Base-by-base conservation (phyloP, 768 basidiomycete genomes). In the Arthromyces matolae region DNA sequence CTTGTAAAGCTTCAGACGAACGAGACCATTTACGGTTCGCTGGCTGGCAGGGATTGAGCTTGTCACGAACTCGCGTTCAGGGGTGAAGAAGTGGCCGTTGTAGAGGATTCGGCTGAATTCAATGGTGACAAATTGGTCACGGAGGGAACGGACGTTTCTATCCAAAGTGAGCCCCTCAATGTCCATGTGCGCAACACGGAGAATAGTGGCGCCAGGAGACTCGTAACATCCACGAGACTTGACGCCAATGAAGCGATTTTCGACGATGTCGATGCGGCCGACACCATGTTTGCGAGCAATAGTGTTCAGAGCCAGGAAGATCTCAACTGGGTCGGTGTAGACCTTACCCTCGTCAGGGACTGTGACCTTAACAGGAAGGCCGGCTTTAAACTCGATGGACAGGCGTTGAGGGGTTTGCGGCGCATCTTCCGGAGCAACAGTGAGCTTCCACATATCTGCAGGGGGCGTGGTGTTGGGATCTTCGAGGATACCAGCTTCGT, bases 171-270 rank as follows among this genome's bases (percentile, higher is more conserved):
- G 80, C 35, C 96, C 96, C 68, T 98, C 96, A 57, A 99, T 71
- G 58, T 99, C 96, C 68, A 99, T 76, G 72, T 98, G 96, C 6
- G 96, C 95, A 13, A 78, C 84, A 51, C 96, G 90, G 38, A 99
- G 77, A 71, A 98, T 97, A 41, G 94, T 96, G 19, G 93, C 96
- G 5, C 86, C 96, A 13, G 96, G 96, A 1, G 89, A 87, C 70
- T 99, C 96, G 75, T 99, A 99, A 73, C 96, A 99, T n/a, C 96
- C 96, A 25, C 96, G 90, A 39, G 90, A 93, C 71, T 98, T 99
- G 64, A 99, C 96, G 47, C 96, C 96, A 65, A 98, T 97, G 75
- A 96, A 99, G 45, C 96, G 81, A 76, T 99, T 99, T 75, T 99
- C 95, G 62, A 99, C 96, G 60, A 99, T 98, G 67, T 99, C 96